Evolutionary conservation across 2,329 filamentous ascomycete species (phyloP), one percentile per base, ranked within the genome.

Genomic region (Diplocarpon mali): DNA sequence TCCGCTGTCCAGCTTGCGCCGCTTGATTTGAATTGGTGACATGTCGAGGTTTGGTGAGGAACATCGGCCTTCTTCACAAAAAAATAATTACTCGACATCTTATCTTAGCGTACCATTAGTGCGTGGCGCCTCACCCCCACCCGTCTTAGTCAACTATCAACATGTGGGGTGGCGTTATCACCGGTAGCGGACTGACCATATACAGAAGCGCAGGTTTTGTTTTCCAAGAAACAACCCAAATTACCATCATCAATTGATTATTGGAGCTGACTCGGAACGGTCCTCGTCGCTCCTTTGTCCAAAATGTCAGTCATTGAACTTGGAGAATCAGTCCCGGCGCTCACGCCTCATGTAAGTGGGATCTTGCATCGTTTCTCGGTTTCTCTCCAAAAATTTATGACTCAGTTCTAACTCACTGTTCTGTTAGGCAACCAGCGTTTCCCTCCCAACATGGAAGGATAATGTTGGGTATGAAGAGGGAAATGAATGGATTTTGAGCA

Each of bases 391-490:
- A 24, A 13, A 45, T 35, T 34, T 29, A 12, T 47, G 34, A 29
- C 11, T 24, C 41, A 50, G 35, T 31, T 40, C 41, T 45, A 44
- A 44, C 43, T 16, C 38, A 24, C 35, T 15, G 20, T 39, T 38
- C n/a, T n/a, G n/a, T 39, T 38, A 95, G 89, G 92, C 90, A 53
- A 86, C 96, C 53, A 96, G 90, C 64, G 90, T 96, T 35, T 96
- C 92, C 13, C 70, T 98, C 20, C 92, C 92, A 32, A 93, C 88
- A 66, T 98, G 92, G 92, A 74, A 73, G 53, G 73, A 88, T 53
- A 96, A 94, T 58, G 72, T 98, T 32, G 90, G 79, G 34, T 98
- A 98, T 60, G 92, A 98, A 64, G 88, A 98, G 64, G 90, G 88
- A 40, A 75, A 93, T 61, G 70, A 80, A 45, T 92, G 86, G 82